Percentiles rank a stretch among this genome's conserved stretches.
phyloP scores from a whole-genome alignment of 139 green algal genomes.

The Parachlorella kessleri region DNA sequence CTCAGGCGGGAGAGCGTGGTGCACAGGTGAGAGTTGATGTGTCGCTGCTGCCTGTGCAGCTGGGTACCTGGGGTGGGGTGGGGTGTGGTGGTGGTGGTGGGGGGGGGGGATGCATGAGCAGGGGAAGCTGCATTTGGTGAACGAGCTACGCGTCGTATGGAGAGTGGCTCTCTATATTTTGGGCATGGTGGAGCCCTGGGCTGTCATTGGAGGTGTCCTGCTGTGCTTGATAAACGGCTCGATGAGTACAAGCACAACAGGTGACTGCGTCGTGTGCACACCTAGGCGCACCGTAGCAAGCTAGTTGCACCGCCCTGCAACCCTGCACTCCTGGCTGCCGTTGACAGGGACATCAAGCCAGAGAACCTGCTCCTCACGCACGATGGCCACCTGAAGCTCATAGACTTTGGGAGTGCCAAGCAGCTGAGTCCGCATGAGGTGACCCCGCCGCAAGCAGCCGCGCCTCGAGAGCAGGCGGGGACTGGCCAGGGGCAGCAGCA shows the following conservation, averaged over 20 bases:
- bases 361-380: constrained; percentile 89
- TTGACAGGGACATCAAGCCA: constrained; percentile 86
- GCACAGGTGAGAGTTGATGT: no score
- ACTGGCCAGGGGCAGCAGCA: no score
- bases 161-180: no score
- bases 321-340: constrained; percentile 9
- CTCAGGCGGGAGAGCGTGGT: constrained; percentile 34
- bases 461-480: constrained; percentile 19
- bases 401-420: constrained; percentile 93
- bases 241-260: no score
- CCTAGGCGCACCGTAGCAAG: no score
- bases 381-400: constrained; percentile 85
- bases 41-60: constrained; percentile 23
- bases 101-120: background rate
- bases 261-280: no score
- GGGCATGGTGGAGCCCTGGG: no score
- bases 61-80: background rate
- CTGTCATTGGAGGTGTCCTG: no score
- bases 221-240: no score
- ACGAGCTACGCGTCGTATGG: no score
- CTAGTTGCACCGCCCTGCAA: no score
- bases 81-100: background rate
- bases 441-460: constrained; percentile 14
- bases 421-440: constrained; percentile 34
- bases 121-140: no score